Evolutionary conservation across 805 yeast species (phyloP), one percentile per base, ranked within the genome.

Genomic region (Cyberlindnera euphorbiae): DNA sequence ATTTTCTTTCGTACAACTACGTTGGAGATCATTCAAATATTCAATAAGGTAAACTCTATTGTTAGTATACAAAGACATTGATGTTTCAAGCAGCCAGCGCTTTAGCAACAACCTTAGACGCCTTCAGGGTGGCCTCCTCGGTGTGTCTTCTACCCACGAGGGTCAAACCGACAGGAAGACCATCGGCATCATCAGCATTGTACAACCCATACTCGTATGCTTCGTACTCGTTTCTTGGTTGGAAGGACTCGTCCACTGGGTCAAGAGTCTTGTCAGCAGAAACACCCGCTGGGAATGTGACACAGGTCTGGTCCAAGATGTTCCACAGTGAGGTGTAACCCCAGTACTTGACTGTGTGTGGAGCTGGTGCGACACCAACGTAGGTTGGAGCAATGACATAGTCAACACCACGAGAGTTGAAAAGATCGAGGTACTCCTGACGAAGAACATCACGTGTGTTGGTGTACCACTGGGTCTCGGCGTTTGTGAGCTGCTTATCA

Each of bases 261-360:
- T 80, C 88, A 30, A 70, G 41, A 5, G 44, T 39, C 18, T 62
- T 48, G 50, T 78, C 77, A 12, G 45, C 51, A 22, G 13, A 31
- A 17, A 42, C 24, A 16, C 47, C 47, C 5, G 85, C 71, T 49
- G 82, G 87, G 60, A 76, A 64, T 2, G 70, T 67, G 42, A 79
- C 73, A 26, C 79, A 74, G 28, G 94, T 88, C 52, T 75, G 67
- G 57, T 84, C 94, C 44, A 82, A 58, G 39, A 82, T 53, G 60
- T 83, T 83, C 74, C 77, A 84, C 44, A 81, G 67, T 3, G 87
- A 63, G 6, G 90, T 82, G 65, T 84, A 84, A 4, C 89, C 82
- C 89, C 93, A 84, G 59, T 81, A 81, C 56, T 72, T 74, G 6
- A 81, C 71, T 34, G 70, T 66, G 32, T 71, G 74, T 16, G 82